Evolutionary conservation across 2,329 filamentous ascomycete species (phyloP).

Genomic region (Microcera coccophila): DNA sequence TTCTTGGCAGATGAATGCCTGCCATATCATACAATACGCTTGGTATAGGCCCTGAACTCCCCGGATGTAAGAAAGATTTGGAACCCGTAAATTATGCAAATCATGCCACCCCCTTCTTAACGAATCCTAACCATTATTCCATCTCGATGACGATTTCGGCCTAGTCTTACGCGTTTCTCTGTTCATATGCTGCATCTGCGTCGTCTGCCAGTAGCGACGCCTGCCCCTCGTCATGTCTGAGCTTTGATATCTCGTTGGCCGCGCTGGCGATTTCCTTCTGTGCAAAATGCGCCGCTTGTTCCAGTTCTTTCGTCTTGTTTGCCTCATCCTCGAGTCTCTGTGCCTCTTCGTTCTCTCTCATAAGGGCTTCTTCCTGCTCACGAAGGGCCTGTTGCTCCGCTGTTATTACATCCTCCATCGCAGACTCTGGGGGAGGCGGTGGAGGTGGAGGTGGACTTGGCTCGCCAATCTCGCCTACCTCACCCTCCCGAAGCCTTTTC

Average conservation of each 20-base stretch:
- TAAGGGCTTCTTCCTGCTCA: slow-evolving; percentile 49
- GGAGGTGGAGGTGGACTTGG: slow-evolving; percentile 45
- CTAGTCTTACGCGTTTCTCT: slow-evolving; percentile 19
- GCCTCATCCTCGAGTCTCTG: slow-evolving; percentile 50
- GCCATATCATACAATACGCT: slow-evolving; percentile 22
- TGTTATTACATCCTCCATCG: slow-evolving; percentile 33
- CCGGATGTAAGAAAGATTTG: slow-evolving; percentile 21
- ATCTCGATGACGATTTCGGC: slow-evolving; percentile 16
- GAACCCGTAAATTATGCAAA: slow-evolving; percentile 1
- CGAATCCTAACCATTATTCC: slow-evolving; percentile 2
- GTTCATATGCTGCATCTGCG: slow-evolving; percentile 11
- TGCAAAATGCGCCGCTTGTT: slow-evolving; percentile 21
- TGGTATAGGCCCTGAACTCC: slow-evolving; percentile 21
- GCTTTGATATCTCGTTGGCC: slow-evolving; percentile 12
- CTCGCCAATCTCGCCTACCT: slow-evolving; percentile 36
- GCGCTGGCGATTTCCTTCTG: slow-evolving; percentile 17
- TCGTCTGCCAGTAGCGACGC: slow-evolving; percentile 10
- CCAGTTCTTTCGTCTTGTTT: slow-evolving; percentile 27
- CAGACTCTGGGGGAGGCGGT: slow-evolving; percentile 43
- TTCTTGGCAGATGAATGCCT: slow-evolving; percentile 7
- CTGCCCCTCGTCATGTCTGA: slow-evolving; percentile 6
- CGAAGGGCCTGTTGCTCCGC: slow-evolving; percentile 44
- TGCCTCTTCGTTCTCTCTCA: slow-evolving; percentile 53
- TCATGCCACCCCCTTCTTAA: background rate
- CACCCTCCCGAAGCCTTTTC: slow-evolving; percentile 51